Base-by-base conservation (phyloP, 345 rosid species). In the Schrenkiella parvula region DNA sequence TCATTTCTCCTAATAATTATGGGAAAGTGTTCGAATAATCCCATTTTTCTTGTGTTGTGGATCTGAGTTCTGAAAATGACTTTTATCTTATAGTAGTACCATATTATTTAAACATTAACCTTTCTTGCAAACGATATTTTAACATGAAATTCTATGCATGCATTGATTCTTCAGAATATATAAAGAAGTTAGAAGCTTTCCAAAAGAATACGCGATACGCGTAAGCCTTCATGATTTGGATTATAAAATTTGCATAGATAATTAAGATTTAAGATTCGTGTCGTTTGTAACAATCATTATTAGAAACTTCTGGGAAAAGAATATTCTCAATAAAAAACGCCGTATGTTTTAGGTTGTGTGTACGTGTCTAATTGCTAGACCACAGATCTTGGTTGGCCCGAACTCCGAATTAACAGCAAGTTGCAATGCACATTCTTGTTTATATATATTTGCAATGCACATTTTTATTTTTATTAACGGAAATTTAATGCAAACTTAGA, bases 81-180 rank as follows among this genome's bases (percentile, higher is more conserved):
- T 7, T 68, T 19, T 56, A 21, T 67, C 0, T 31, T 15, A 37
- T 51, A 23, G 6, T 5, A 19, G 8, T 17, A 1, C 11, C 32
- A 3, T 54, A 56, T 43, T 13, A 8, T 55, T 21, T 29, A 55
- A 12, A 42, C n/a, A n/a, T n/a, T 8, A 56, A 14, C 15, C 7
- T 29, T 25, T 43, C 7, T 29, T 26, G 28, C 54, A 55, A 42
- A 32, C 56, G 7, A 56, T 68, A 19, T 25, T 44, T 28, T 42
- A 29, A 68, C 48, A 9, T 6, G 6, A 42, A 12, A 42, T 8
- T 18, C 18, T 55, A 58, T 10, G 19, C 37, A 68, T 55, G 73
- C 64, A 68, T 42, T 21, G 73, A 68, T 68, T 68, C 73, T n/a
- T 31, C 61, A 34, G 73, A 22, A 68, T 68, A 56, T 19, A 42